Evolutionary conservation across 225 moss, liverwort and hornwort genomes (phyloP).

Genomic region (Polytrichum commune): DNA sequence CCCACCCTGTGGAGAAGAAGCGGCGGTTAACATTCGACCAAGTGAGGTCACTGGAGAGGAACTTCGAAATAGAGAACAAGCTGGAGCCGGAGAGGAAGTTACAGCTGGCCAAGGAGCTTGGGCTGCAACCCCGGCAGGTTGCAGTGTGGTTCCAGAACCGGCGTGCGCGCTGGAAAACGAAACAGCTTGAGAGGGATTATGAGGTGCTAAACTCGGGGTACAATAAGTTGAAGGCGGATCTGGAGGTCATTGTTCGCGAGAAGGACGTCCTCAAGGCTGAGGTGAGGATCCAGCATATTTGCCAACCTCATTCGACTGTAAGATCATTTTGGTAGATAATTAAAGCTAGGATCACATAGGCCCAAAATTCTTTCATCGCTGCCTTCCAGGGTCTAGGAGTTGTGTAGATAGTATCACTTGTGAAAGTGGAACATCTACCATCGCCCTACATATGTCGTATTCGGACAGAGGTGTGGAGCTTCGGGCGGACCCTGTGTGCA

Average conservation of each 20-base stretch:
- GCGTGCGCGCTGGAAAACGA: slow-evolving; percentile 85
- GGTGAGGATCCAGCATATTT: slow-evolving; percentile 22
- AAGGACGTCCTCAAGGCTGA: slow-evolving; percentile 60
- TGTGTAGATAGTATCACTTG: not conserved
- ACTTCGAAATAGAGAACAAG: slow-evolving; percentile 84
- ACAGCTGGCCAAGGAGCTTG: slow-evolving; percentile 76
- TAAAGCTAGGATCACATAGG: not conserved
- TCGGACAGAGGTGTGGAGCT: too few species aligned
- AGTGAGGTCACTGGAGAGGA: slow-evolving; percentile 75
- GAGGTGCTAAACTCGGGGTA: slow-evolving; percentile 69
- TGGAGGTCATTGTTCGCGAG: slow-evolving; percentile 43
- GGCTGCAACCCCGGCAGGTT: slow-evolving; percentile 77
- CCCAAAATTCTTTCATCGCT: not conserved
- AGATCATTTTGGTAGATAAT: not conserved
- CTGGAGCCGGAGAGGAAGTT: slow-evolving; percentile 87
- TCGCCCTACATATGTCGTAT: not conserved
- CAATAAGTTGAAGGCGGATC: slow-evolving; percentile 55
- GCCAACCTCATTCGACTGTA: not conserved
- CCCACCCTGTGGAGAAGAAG: slow-evolving; percentile 76
- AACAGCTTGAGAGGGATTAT: slow-evolving; percentile 81
- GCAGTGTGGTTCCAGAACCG: slow-evolving; percentile 90
- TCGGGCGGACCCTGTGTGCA: too few species aligned
- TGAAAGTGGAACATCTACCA: not conserved
- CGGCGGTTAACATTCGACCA: slow-evolving; percentile 69
- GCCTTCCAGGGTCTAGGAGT: not conserved